phyloP scores from a whole-genome alignment of 495 filamentous ascomycete genomes.

The Penicillium cosmopolitanum region DNA sequence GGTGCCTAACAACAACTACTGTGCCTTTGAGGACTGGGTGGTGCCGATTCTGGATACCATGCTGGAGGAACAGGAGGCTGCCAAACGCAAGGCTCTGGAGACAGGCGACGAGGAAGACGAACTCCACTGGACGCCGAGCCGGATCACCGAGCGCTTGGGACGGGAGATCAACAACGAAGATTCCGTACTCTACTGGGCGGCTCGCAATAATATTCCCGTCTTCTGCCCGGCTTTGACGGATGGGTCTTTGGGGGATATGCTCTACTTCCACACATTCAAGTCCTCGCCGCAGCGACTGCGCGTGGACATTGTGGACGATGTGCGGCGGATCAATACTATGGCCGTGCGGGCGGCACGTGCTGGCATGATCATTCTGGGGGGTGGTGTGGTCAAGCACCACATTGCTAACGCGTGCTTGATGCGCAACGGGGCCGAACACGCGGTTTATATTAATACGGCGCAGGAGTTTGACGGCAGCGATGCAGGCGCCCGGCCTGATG shows the following conservation, averaged over 20 bases:
- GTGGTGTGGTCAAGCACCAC: constrained; percentile 93
- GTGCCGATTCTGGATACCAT: constrained; percentile 88
- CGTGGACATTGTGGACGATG: constrained; percentile 88
- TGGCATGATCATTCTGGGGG: constrained; percentile 93
- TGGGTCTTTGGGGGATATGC: constrained; percentile 93
- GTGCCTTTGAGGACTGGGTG: constrained; percentile 96
- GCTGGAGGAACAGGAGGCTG: constrained; percentile 89
- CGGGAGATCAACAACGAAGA: constrained; percentile 89
- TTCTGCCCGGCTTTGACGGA: constrained; percentile 97
- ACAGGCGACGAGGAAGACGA: constrained; percentile 64
- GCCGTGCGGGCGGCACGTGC: constrained; percentile 79
- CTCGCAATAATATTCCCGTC: constrained; percentile 89
- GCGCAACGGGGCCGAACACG: constrained; percentile 94
- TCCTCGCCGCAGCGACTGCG: constrained; percentile 74
- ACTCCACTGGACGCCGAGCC: constrained; percentile 87
- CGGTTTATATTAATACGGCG: constrained; percentile 95
- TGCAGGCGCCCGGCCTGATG: constrained; percentile 92
- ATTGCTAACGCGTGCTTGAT: constrained; percentile 97
- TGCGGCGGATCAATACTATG: constrained; percentile 86
- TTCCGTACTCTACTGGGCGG: constrained; percentile 93
- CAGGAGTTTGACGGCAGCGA: constrained; percentile 98
- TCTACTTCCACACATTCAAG: constrained; percentile 95
- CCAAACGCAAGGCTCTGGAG: constrained; percentile 47
- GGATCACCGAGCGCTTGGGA: constrained; percentile 82
- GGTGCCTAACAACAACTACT: constrained; percentile 98